Percentiles rank a stretch among this genome's conserved stretches.
These are phyloP conservation scores for Didymella sp. DNA, from an alignment of 2,329 filamentous ascomycete species.

Conservation along the genomic window DNA sequence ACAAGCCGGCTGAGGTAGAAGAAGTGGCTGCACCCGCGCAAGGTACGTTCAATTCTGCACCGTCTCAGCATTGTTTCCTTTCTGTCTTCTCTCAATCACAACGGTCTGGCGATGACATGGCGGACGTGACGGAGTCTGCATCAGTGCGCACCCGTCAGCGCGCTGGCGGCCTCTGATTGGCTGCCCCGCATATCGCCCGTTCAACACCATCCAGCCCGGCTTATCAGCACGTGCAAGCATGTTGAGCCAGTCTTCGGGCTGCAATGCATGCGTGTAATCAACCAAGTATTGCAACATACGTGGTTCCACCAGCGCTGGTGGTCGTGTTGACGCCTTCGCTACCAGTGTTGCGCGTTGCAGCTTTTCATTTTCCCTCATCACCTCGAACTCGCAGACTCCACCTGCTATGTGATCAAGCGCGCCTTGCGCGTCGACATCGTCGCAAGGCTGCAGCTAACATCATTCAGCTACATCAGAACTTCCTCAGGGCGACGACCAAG, in stretches of 20 bases:
- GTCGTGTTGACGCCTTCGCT: constrained; percentile 7
- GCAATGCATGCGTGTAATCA: constrained; percentile 35
- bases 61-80: constrained; percentile 6
- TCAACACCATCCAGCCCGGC: constrained; percentile 29
- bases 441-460: constrained; percentile 15
- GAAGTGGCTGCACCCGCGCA: constrained; percentile 11
- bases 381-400: background rate
- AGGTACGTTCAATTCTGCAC: constrained; percentile 28
- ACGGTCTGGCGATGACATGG: background rate
- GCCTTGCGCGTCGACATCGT: constrained; percentile 5
- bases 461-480: constrained; percentile 1
- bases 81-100: background rate
- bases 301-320: constrained; percentile 24
- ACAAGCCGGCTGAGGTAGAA: constrained; percentile 15
- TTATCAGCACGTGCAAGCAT: constrained; percentile 39
- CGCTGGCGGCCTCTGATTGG: constrained; percentile 11
- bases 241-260: constrained; percentile 31
- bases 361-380: background rate
- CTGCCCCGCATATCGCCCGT: constrained; percentile 8
- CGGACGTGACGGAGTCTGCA: constrained; percentile 12
- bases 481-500: background rate
- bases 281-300: constrained; percentile 28
- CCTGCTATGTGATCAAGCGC: constrained; percentile 8
- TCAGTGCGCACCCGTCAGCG: constrained; percentile 8
- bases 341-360: constrained; percentile 1